Conservation (phyloP, 176 grass and related monocot genomes). For the Oryza meyeriana region DNA sequence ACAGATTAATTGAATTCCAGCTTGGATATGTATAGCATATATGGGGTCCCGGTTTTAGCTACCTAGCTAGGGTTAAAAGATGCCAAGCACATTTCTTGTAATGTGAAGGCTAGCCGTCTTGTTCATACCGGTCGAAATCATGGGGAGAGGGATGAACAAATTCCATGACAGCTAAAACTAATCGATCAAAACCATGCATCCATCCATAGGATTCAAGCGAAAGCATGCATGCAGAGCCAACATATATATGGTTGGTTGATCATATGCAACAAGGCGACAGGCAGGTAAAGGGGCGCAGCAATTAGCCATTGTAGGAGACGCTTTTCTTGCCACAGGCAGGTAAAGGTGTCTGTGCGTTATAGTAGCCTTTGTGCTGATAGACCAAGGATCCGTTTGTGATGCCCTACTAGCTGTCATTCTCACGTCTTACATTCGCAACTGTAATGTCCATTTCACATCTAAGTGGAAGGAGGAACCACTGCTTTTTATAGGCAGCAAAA, state of each 20-base stretch:
- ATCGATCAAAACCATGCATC: neutral
- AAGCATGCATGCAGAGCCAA: neutral
- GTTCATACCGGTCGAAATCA: conserved; percentile 8
- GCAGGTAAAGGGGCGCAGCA: neutral
- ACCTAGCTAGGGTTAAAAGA: neutral
- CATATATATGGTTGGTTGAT: neutral
- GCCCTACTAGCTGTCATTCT: conserved; percentile 30
- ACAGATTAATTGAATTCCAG: neutral
- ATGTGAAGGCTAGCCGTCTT: neutral
- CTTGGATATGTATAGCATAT: neutral
- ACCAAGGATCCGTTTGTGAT: conserved; percentile 12
- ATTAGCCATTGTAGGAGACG: neutral
- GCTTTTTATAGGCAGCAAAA: conserved; percentile 3
- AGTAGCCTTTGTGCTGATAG: neutral
- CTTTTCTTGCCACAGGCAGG: conserved; percentile 1
- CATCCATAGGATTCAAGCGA: conserved; percentile 16
- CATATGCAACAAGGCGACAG: neutral
- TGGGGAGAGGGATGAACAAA: neutral
- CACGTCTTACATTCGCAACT: conserved; percentile 23
- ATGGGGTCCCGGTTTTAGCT: no score
- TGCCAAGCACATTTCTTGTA: neutral
- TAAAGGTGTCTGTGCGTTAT: neutral
- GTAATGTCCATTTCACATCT: conserved; percentile 33
- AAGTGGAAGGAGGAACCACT: conserved; percentile 34
- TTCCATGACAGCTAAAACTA: neutral